These are phyloP conservation scores for Cladobotryum mycophilum DNA, from an alignment of 2,329 filamentous ascomycete genomes.

Conservation along the genomic window DNA sequence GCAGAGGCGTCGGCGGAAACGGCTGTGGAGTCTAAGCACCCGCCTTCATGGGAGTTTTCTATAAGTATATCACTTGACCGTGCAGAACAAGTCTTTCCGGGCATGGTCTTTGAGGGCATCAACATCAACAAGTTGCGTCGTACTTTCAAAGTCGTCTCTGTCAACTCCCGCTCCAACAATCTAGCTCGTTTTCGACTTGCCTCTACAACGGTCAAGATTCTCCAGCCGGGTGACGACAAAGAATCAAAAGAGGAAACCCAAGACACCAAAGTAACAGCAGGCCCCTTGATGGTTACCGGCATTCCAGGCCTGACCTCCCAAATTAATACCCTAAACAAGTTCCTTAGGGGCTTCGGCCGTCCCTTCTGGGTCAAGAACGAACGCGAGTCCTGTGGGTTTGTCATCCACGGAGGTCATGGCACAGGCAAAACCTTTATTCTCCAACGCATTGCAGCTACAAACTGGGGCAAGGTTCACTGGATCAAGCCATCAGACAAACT, in stretches of 20 bases:
- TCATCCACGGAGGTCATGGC: slow-evolving; percentile 75
- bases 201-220: slow-evolving; percentile 33
- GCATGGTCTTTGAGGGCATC: slow-evolving; percentile 63
- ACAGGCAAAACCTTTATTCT: slow-evolving; percentile 80
- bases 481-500: slow-evolving; percentile 52
- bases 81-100: slow-evolving; percentile 63
- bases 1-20: slow-evolving; percentile 6
- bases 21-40: slow-evolving; percentile 17
- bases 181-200: slow-evolving; percentile 38
- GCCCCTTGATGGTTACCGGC: slow-evolving; percentile 40
- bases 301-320: slow-evolving; percentile 65
- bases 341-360: slow-evolving; percentile 51
- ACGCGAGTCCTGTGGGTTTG: slow-evolving; percentile 49
- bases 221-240: slow-evolving; percentile 23
- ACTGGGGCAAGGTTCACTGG: slow-evolving; percentile 64
- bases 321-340: slow-evolving; percentile 59
- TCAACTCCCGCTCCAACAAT: slow-evolving; percentile 44
- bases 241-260: slow-evolving; percentile 6
- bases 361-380: slow-evolving; percentile 24
- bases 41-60: slow-evolving; percentile 30
- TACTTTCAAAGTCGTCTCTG: slow-evolving; percentile 48
- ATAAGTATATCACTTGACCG: slow-evolving; percentile 37
- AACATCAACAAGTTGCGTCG: slow-evolving; percentile 24
- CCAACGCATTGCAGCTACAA: slow-evolving; percentile 56
- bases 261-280: slow-evolving; percentile 14